These are phyloP conservation scores for Alternaria postmessia DNA, from an alignment of 2,329 filamentous ascomycete species.

Conservation along the genomic window DNA sequence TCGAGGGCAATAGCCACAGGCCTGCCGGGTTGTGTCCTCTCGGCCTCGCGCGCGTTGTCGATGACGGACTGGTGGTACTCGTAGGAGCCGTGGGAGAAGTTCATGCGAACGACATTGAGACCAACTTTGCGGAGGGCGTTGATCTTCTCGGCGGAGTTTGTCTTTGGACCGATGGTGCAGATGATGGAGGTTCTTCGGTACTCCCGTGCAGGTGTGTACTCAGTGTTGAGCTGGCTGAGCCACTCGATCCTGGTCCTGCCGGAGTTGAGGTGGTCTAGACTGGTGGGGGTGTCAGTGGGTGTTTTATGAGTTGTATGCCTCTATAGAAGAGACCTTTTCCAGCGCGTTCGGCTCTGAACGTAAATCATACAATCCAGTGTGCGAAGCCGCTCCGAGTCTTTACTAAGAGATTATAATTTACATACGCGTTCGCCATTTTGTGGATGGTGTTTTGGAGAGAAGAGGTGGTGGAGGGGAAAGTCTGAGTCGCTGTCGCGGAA, in stretches of 20 bases:
- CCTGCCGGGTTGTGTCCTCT: constrained; percentile 77
- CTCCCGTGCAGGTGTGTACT: constrained; percentile 84
- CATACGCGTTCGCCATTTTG: constrained; percentile 73
- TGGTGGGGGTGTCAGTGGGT: constrained; percentile 22
- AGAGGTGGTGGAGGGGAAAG: constrained; percentile 19
- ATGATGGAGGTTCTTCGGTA: constrained; percentile 98
- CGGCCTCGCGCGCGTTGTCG: constrained; percentile 89
- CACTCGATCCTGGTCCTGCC: constrained; percentile 76
- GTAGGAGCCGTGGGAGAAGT: constrained; percentile 95
- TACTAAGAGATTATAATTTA: constrained; percentile 8
- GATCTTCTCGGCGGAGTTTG: constrained; percentile 96
- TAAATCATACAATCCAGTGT: neutral
- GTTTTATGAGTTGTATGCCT: neutral
- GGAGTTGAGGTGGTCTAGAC: constrained; percentile 75
- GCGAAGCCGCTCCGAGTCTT: neutral
- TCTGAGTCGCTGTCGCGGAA: constrained; percentile 18
- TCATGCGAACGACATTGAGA: constrained; percentile 99
- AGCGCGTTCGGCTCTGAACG: neutral
- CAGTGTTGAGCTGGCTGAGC: constrained; percentile 84
- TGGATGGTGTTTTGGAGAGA: constrained; percentile 16
- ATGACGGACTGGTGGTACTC: constrained; percentile 99
- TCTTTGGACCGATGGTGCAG: constrained; percentile 99
- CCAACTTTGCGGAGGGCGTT: constrained; percentile 89
- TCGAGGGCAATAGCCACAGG: constrained; percentile 94
- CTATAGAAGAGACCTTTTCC: neutral